Percentiles rank a stretch among this genome's conserved stretches.
Evolutionary conservation across 768 basidiomycete genomes (phyloP).

Genomic region (Boletus vinaceobasis): DNA sequence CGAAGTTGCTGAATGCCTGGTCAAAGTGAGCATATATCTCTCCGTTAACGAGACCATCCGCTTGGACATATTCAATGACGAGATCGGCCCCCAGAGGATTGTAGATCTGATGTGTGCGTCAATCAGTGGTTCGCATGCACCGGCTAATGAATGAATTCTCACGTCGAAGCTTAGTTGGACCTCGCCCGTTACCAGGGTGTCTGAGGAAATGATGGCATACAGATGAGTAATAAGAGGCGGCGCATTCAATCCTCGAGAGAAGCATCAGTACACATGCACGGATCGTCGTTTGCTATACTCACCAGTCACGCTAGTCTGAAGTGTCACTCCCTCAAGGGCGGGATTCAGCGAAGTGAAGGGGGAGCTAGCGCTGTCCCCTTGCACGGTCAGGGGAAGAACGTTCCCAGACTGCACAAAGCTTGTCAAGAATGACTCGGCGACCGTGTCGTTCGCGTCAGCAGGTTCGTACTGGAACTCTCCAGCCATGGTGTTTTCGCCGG

Average conservation of each 20-base stretch:
- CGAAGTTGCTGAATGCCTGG: slow-evolving; percentile 51
- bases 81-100: slow-evolving; percentile 61
- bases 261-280: not conserved
- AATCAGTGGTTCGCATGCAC: not conserved
- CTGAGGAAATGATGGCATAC: slow-evolving; percentile 50
- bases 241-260: slow-evolving; percentile 40
- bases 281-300: not conserved
- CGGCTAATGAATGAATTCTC: slow-evolving; percentile 16
- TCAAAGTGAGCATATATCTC: slow-evolving; percentile 57
- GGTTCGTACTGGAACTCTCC: slow-evolving; percentile 71
- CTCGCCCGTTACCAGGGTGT: slow-evolving; percentile 46
- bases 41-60: slow-evolving; percentile 50
- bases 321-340: slow-evolving; percentile 51
- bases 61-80: slow-evolving; percentile 53
- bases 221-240: slow-evolving; percentile 57
- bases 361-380: slow-evolving; percentile 57
- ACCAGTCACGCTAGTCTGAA: slow-evolving; percentile 52
- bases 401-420: slow-evolving; percentile 54
- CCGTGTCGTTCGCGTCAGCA: slow-evolving; percentile 60
- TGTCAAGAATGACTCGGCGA: slow-evolving; percentile 58
- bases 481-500: slow-evolving; percentile 50
- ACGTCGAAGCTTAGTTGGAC: slow-evolving; percentile 59
- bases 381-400: slow-evolving; percentile 48
- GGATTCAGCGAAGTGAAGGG: slow-evolving; percentile 59
- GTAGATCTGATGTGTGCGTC: slow-evolving; percentile 33